Percentiles rank a stretch among this genome's conserved stretches.
phyloP scores from a whole-genome alignment of 75 land plant species.

The Pseudotsuga menziesii region DNA sequence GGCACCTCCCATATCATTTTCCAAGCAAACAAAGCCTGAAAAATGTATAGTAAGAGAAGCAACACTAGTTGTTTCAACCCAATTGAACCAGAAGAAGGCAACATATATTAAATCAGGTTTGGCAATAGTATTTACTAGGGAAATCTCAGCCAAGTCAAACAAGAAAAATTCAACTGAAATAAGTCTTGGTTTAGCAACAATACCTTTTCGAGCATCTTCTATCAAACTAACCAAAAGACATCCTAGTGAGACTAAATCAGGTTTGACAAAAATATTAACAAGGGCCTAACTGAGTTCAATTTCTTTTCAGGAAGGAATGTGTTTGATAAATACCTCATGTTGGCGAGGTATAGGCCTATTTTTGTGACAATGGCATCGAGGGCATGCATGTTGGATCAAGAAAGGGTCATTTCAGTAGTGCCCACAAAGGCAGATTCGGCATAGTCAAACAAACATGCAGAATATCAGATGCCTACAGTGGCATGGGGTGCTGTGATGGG shows the following conservation, averaged over 20 bases:
- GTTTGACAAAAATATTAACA: background rate
- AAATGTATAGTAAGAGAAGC: no score
- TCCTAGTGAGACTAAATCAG: background rate
- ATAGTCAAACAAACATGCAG: slow-evolving; percentile 26
- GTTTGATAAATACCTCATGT: background rate
- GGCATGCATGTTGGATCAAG: background rate
- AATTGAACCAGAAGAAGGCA: background rate
- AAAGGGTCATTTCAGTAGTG: slow-evolving; percentile 6
- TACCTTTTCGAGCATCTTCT: background rate
- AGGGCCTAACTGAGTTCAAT: background rate
- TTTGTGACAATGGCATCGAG: background rate
- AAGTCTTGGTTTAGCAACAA: background rate
- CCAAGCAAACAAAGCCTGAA: background rate
- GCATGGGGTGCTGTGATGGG: slow-evolving; percentile 71
- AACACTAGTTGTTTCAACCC: background rate
- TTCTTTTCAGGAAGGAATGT: background rate
- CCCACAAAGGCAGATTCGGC: slow-evolving; percentile 11
- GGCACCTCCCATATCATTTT: background rate
- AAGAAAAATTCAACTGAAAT: background rate
- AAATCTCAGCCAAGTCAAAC: background rate
- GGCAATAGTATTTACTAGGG: background rate
- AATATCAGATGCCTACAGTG: slow-evolving; percentile 66
- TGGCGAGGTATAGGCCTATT: background rate
- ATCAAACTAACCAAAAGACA: background rate
- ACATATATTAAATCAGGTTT: background rate